phyloP scores from a whole-genome alignment of 352 stramenopile species.

The Aphanomyces cochlioides region DNA sequence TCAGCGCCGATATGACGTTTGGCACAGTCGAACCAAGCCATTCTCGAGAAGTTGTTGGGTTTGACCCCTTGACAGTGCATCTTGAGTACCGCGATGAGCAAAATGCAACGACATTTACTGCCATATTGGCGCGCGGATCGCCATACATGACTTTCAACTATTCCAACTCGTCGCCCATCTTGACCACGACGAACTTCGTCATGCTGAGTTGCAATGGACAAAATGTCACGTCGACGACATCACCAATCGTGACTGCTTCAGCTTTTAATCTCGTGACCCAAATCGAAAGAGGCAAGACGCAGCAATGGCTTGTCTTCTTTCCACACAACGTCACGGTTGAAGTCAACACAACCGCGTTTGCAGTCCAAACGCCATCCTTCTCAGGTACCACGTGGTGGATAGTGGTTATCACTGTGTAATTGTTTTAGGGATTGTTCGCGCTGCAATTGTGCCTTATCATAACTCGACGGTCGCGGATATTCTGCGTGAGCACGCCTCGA shows the following conservation, averaged over 20 bases:
- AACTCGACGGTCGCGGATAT: constrained; percentile 30
- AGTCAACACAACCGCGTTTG: constrained; percentile 4
- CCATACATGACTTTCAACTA: constrained; percentile 84
- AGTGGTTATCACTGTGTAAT: neutral
- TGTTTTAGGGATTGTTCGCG: constrained; percentile 35
- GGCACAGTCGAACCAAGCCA: constrained; percentile 68
- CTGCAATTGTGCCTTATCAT: constrained; percentile 54
- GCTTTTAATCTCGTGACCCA: constrained; percentile 8
- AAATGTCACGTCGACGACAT: constrained; percentile 35
- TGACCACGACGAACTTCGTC: constrained; percentile 7
- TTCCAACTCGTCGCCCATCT: constrained; percentile 52
- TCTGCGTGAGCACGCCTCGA: constrained; percentile 45
- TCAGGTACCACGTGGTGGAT: constrained; percentile 33
- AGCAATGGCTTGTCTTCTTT: constrained; percentile 28
- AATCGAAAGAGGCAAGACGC: constrained; percentile 9
- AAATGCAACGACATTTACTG: constrained; percentile 31
- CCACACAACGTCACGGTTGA: constrained; percentile 8
- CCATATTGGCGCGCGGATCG: constrained; percentile 53
- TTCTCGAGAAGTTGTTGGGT: constrained; percentile 53
- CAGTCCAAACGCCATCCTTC: constrained; percentile 8
- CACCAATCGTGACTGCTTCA: constrained; percentile 20
- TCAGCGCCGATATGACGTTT: constrained; percentile 72
- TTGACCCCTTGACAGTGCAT: constrained; percentile 62
- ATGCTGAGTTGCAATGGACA: constrained; percentile 55
- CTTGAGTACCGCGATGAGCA: constrained; percentile 59